These are phyloP conservation scores for Rhazya stricta DNA, from an alignment of 257 asterid species.

Conservation along the genomic window DNA sequence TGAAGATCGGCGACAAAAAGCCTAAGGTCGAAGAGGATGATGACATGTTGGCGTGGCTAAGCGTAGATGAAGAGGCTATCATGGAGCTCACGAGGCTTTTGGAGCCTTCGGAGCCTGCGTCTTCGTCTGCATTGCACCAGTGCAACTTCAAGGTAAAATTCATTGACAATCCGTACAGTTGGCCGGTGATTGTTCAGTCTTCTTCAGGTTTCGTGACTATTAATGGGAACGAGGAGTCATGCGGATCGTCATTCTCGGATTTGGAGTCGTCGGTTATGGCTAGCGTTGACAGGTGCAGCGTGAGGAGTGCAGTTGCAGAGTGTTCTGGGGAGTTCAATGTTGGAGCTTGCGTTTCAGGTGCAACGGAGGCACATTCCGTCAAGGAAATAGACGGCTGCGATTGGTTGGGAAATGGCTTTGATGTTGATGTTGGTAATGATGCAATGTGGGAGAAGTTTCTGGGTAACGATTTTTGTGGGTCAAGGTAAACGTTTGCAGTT, in stretches of 20 bases:
- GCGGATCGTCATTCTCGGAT: conserved; percentile 77
- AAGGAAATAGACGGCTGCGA: conserved; percentile 24
- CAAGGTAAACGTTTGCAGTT: neutral
- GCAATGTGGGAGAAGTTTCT: conserved; percentile 39
- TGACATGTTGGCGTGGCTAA: conserved; percentile 34
- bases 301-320: conserved; percentile 12
- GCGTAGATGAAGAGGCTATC: conserved; percentile 45
- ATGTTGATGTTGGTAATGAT: conserved; percentile 19
- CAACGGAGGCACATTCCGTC: conserved; percentile 24
- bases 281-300: conserved; percentile 50
- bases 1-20: neutral
- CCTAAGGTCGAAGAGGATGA: too few species aligned
- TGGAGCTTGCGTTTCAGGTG: conserved; percentile 27
- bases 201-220: conserved; percentile 63
- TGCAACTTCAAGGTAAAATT: conserved; percentile 41
- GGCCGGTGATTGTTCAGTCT: conserved; percentile 42
- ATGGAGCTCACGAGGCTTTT: conserved; percentile 46
- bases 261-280: conserved; percentile 65
- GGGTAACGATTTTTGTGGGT: conserved; percentile 27
- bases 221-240: conserved; percentile 64
- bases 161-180: conserved; percentile 48
- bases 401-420: conserved; percentile 16
- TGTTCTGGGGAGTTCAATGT: conserved; percentile 11
- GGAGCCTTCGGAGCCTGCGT: conserved; percentile 27
- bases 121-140: conserved; percentile 29